Evolutionary conservation across 257 asterid genomes (phyloP).

Genomic region (Marsdenia floribunda): DNA sequence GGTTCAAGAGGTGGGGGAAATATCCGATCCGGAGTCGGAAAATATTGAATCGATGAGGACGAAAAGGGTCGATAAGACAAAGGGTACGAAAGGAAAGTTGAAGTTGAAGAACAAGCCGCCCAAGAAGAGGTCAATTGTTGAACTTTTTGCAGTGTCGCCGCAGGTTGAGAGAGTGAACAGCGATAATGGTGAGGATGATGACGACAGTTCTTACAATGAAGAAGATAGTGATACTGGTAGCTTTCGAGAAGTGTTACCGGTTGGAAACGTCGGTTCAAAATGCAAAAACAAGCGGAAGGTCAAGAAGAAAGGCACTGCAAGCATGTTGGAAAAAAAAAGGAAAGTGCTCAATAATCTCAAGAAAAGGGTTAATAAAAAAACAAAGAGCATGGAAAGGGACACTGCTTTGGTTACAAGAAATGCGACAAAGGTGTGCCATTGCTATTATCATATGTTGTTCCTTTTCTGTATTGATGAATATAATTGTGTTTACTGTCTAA

Average conservation of each 20-base stretch:
- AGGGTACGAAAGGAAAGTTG: conserved; percentile 25
- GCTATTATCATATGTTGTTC: conserved; percentile 16
- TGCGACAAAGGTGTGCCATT: conserved; percentile 41
- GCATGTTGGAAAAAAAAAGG: conserved; percentile 30
- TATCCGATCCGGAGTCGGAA: conserved; percentile 21
- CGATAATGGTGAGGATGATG: conserved; percentile 20
- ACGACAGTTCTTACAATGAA: not conserved
- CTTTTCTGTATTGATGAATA: not conserved
- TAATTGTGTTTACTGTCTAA: not conserved
- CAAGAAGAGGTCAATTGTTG: conserved; percentile 69
- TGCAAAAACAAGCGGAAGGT: conserved; percentile 28
- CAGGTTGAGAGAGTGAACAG: conserved; percentile 35
- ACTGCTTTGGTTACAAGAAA: conserved; percentile 15
- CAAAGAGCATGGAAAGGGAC: conserved; percentile 25
- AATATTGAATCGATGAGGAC: conserved; percentile 14
- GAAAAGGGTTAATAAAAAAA: conserved; percentile 17
- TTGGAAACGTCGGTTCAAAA: conserved; percentile 12
- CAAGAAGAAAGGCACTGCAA: conserved; percentile 21
- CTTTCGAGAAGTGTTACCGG: not conserved
- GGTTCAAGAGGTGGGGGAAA: conserved; percentile 15
- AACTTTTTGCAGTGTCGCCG: conserved; percentile 63
- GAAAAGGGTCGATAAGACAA: conserved; percentile 12
- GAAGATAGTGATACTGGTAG: conserved; percentile 5
- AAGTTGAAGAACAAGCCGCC: conserved; percentile 31
- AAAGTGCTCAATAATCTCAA: conserved; percentile 25